A percentile compares a stretch with the other conserved stretches of the same genome.
Evolutionary conservation across 2,329 filamentous ascomycete genomes (phyloP).

Genomic region (Polychaeton citri): DNA sequence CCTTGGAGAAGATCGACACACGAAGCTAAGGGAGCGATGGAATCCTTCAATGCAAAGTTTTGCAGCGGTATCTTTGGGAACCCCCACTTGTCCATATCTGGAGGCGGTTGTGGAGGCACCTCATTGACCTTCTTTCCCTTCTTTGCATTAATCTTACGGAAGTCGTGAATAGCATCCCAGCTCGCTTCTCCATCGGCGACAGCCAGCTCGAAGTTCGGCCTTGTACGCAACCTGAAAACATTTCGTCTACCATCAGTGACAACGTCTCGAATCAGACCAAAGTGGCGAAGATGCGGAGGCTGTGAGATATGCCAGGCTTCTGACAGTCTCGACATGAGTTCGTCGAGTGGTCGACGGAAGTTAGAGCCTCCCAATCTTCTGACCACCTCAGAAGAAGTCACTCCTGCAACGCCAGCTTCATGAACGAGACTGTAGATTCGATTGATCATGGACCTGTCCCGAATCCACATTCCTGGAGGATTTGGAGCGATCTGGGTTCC

Average conservation of each 20-base stretch:
- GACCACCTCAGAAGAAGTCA: constrained; percentile 32
- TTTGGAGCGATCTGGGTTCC: constrained; percentile 44
- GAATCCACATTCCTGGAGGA: constrained; percentile 14
- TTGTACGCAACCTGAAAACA: constrained; percentile 44
- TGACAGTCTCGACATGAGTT: constrained; percentile 37
- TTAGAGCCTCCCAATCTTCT: constrained; percentile 31
- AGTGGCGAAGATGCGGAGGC: constrained; percentile 42
- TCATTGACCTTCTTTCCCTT: constrained; percentile 13
- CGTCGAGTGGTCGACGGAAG: constrained; percentile 42
- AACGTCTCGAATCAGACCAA: constrained; percentile 43
- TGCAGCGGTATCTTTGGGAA: constrained; percentile 26
- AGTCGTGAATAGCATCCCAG: constrained; percentile 40
- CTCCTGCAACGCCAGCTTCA: constrained; percentile 33
- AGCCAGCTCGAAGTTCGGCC: constrained; percentile 37
- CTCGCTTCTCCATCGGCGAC: constrained; percentile 36
- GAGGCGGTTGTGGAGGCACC: constrained; percentile 18
- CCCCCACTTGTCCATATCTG: constrained; percentile 34
- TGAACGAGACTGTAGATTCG: constrained; percentile 38
- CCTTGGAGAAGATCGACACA: constrained; percentile 7
- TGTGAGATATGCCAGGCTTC: constrained; percentile 46
- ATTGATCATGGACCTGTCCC: constrained; percentile 28
- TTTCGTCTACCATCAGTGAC: constrained; percentile 32
- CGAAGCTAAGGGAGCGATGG: constrained; percentile 30
- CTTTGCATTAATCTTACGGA: constrained; percentile 16
- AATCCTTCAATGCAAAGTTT: constrained; percentile 26